These are phyloP conservation scores for Hemisphaericaspora xylofermentans DNA, from an alignment of 1,139 yeast genomes.

Conservation along the genomic window DNA sequence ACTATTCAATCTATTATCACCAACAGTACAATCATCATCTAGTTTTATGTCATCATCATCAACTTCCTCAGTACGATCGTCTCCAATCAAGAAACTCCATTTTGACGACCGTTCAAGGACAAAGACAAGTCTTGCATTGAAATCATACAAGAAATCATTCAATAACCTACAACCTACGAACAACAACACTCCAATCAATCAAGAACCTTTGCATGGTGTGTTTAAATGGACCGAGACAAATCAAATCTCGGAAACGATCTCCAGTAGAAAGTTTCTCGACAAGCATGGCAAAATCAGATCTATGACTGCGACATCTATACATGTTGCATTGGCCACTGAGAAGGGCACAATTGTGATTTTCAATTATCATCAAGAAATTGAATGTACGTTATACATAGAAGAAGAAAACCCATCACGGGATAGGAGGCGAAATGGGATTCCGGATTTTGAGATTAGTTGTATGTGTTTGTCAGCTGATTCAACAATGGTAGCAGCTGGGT, in stretches of 20 bases:
- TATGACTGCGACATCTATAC: slow-evolving; percentile 46
- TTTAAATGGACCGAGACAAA: slow-evolving; percentile 29
- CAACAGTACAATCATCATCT: background rate
- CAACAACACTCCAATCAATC: background rate
- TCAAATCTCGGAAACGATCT: slow-evolving; percentile 20
- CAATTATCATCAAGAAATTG: slow-evolving; percentile 59
- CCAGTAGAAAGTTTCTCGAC: slow-evolving; percentile 24
- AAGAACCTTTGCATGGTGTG: slow-evolving; percentile 8
- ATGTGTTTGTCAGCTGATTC: slow-evolving; percentile 43
- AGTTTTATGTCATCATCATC: slow-evolving; percentile 5
- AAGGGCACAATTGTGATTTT: slow-evolving; percentile 60
- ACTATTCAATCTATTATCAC: background rate
- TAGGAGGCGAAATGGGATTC: background rate
- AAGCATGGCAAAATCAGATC: slow-evolving; percentile 51
- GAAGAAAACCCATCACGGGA: slow-evolving; percentile 4
- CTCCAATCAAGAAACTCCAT: slow-evolving; percentile 19
- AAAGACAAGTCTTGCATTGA: slow-evolving; percentile 23
- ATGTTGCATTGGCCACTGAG: slow-evolving; percentile 62
- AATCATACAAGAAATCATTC: slow-evolving; percentile 5
- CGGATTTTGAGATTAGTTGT: slow-evolving; percentile 32
- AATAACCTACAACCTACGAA: background rate
- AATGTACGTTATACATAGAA: slow-evolving; percentile 33
- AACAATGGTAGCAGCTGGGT: slow-evolving; percentile 34
- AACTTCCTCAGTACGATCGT: slow-evolving; percentile 5
- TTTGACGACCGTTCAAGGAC: slow-evolving; percentile 45